Evolutionary conservation across 2,329 filamentous ascomycete species (phyloP), one percentile per base, ranked within the genome.

Genomic region (Colletotrichum graminicola): DNA sequence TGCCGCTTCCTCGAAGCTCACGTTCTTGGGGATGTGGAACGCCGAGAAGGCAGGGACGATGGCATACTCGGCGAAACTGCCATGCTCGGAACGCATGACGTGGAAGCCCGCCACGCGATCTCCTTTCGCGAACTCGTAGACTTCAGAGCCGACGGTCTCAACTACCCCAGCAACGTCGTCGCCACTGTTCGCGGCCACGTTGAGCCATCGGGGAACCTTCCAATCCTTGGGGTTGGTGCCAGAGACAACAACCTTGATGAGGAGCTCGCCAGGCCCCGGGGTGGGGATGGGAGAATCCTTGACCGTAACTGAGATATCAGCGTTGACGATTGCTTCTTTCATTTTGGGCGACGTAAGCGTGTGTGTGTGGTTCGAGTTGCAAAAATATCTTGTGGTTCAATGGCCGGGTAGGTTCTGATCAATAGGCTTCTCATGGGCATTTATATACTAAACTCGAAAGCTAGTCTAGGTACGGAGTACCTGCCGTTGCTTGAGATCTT

Each of bases 61-160:
- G 3, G 88, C 87, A 74, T 91, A 92, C 75, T 91, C 89, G 4
- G 89, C 90, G 72, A 86, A 92, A 10, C 82, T 84, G 2, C 90
- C 90, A 45, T 83, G 76, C 0, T 84, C 81, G 0, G 80, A 79
- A 54, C 79, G 74, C 84, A 91, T 90, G 73, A 88, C 80, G 66
- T 87, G 85, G 62, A 85, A 86, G 0, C 83, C 84, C 0, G 82
- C 83, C 32, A 87, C 85, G 39, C 85, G 80, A 68, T 87, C 84
- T 21, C 84, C 85, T 10, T 74, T 61, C 12, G 26, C 51, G 61
- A 74, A 67, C 43, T 73, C 72, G 39, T 67, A 66, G 8, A 77
- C 72, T 8, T 69, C 70, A 2, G 61, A 54, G 10, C 76, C 77
- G 21, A 76, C 68, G 14, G 61, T 49, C 18, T 75, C 69, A 39